phyloP scores from a whole-genome alignment of 2,329 filamentous ascomycete genomes.

The Cytospora mali region DNA sequence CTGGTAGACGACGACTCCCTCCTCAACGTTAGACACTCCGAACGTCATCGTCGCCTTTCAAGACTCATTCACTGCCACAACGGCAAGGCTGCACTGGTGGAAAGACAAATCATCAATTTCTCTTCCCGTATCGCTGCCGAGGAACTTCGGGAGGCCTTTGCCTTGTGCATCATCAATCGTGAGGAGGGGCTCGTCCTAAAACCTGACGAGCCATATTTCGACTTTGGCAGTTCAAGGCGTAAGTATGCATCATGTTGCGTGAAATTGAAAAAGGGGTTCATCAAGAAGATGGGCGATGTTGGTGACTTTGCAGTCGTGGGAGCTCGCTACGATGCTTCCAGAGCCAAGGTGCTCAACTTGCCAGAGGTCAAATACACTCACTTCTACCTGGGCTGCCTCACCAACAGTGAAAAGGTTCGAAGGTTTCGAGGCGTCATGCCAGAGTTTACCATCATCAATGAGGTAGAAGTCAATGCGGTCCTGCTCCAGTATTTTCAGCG shows the following conservation, averaged over 20 bases:
- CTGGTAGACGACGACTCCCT: conserved; percentile 57
- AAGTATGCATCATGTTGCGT: conserved; percentile 60
- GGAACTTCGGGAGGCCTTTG: conserved; percentile 65
- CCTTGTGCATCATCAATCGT: conserved; percentile 63
- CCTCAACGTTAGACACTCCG: conserved; percentile 54
- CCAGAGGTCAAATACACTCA: conserved; percentile 71
- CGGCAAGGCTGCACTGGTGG: conserved; percentile 68
- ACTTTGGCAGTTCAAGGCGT: conserved; percentile 44
- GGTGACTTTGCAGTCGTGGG: conserved; percentile 83
- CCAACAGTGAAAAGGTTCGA: conserved; percentile 64
- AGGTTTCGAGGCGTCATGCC: conserved; percentile 53
- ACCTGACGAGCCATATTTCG: conserved; percentile 77
- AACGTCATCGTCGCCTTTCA: conserved; percentile 63
- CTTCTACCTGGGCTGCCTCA: conserved; percentile 77
- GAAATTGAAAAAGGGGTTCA: conserved; percentile 88
- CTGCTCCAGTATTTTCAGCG: conserved; percentile 55
- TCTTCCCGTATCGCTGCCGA: conserved; percentile 51
- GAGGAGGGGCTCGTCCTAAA: conserved; percentile 85
- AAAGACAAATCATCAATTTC: conserved; percentile 71
- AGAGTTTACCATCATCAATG: conserved; percentile 67
- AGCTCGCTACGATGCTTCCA: conserved; percentile 67
- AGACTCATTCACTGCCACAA: conserved; percentile 52
- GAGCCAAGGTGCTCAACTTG: conserved; percentile 57
- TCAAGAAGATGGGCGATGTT: conserved; percentile 75
- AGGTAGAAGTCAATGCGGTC: conserved; percentile 57